Conservation (phyloP, 306 rosid species). For the Lathyrus aphaca region DNA sequence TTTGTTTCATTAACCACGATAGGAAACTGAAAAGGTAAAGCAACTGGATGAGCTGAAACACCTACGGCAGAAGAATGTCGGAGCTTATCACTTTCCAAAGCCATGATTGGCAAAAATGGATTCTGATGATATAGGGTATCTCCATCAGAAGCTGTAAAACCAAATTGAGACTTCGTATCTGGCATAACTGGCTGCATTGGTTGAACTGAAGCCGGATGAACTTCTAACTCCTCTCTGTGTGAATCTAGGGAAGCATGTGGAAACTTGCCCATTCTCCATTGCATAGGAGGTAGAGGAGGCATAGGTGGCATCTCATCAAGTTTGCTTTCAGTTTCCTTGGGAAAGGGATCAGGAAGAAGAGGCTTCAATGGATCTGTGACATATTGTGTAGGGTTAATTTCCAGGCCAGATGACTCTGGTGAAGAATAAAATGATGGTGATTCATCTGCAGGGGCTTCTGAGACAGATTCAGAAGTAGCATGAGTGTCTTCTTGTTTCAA, state of each 20-base stretch:
- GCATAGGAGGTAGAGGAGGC: slow-evolving; percentile 99
- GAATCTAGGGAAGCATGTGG: slow-evolving; percentile 51
- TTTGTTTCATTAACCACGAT: slow-evolving; percentile 49
- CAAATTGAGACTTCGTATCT: slow-evolving; percentile 50
- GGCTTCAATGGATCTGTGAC: slow-evolving; percentile 48
- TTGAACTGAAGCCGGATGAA: slow-evolving; percentile 43
- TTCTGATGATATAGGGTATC: slow-evolving; percentile 46
- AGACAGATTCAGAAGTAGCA: slow-evolving; percentile 42
- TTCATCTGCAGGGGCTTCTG: slow-evolving; percentile 47
- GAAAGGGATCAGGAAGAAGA: slow-evolving; percentile 48
- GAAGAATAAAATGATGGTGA: slow-evolving; percentile 42
- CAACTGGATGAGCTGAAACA: slow-evolving; percentile 49
- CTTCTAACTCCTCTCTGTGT: slow-evolving; percentile 46
- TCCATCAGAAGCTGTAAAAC: slow-evolving; percentile 45
- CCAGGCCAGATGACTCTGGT: slow-evolving; percentile 46
- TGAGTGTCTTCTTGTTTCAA: slow-evolving; percentile 43
- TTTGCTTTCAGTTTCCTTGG: slow-evolving; percentile 52
- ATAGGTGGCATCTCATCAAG: slow-evolving; percentile 84
- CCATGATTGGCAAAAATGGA: slow-evolving; percentile 53
- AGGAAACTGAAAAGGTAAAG: slow-evolving; percentile 55
- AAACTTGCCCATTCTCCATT: slow-evolving; percentile 87
- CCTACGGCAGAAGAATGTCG: slow-evolving; percentile 49
- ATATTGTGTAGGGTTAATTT: slow-evolving; percentile 41
- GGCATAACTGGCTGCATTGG: slow-evolving; percentile 46
- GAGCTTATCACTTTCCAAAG: slow-evolving; percentile 53